Conservation (phyloP, 1,284 basidiomycete genomes). For the Stereum hirsutum region DNA sequence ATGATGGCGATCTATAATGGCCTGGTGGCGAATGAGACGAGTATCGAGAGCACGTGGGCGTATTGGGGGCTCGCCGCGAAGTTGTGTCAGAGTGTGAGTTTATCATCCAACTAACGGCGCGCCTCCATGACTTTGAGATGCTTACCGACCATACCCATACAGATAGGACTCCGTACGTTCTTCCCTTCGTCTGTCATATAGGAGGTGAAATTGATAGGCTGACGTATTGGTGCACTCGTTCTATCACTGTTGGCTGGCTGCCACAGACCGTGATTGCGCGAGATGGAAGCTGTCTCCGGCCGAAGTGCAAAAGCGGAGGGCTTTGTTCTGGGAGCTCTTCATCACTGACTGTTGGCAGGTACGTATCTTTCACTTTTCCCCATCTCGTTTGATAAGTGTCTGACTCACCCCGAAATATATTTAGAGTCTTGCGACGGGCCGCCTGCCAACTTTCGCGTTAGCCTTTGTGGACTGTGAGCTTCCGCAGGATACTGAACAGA, state of each 20-base stretch:
- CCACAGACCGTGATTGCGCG: background rate
- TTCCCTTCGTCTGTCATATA: background rate
- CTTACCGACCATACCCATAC: too few species aligned
- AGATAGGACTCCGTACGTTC: slow-evolving; percentile 59
- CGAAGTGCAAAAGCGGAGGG: slow-evolving; percentile 36
- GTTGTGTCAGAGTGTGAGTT: slow-evolving; percentile 44
- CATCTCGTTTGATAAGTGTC: background rate
- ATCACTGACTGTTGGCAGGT: slow-evolving; percentile 49
- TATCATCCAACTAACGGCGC: slow-evolving; percentile 2
- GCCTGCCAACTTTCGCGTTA: slow-evolving; percentile 44
- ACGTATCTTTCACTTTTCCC: slow-evolving; percentile 15
- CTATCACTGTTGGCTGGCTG: slow-evolving; percentile 5
- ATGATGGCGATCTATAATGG: slow-evolving; percentile 65
- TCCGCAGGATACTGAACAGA: slow-evolving; percentile 35
- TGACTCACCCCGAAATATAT: background rate
- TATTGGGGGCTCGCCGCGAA: slow-evolving; percentile 47
- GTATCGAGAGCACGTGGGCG: slow-evolving; percentile 50
- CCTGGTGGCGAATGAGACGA: slow-evolving; percentile 19
- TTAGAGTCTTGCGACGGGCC: slow-evolving; percentile 54
- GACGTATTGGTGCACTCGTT: background rate
- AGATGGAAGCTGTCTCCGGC: slow-evolving; percentile 43
- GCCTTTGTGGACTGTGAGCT: slow-evolving; percentile 47
- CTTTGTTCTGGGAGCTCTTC: slow-evolving; percentile 61
- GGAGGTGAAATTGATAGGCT: background rate
- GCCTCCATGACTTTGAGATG: too few species aligned